phyloP scores from a whole-genome alignment of 495 filamentous ascomycete genomes.

The Lepidopterella palustris region DNA sequence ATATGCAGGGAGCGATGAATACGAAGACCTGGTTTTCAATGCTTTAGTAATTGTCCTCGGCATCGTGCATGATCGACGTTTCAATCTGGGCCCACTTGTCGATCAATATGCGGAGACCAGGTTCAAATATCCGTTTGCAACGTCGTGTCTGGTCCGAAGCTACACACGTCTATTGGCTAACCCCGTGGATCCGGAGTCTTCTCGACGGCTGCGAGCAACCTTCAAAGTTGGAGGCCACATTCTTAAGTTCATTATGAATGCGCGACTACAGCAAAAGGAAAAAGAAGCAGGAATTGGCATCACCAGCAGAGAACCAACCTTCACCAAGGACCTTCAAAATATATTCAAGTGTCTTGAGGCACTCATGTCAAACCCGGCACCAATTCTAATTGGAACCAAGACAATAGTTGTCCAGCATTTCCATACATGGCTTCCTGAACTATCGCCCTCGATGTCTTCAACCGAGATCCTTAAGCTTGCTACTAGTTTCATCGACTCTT shows the following conservation, averaged over 20 bases:
- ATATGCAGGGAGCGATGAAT: slow-evolving; percentile 80
- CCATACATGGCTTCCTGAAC: slow-evolving; percentile 90
- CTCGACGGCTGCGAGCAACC: slow-evolving; percentile 77
- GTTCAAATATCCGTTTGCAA: slow-evolving; percentile 92
- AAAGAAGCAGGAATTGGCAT: slow-evolving; percentile 89
- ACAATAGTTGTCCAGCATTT: slow-evolving; percentile 95
- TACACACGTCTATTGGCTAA: slow-evolving; percentile 76
- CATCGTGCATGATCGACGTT: slow-evolving; percentile 90
- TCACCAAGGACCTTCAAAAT: slow-evolving; percentile 72
- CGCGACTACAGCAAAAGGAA: slow-evolving; percentile 74
- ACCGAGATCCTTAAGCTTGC: slow-evolving; percentile 88
- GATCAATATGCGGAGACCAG: slow-evolving; percentile 83
- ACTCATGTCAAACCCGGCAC: slow-evolving; percentile 79
- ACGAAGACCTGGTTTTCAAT: slow-evolving; percentile 87
- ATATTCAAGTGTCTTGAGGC: slow-evolving; percentile 86
- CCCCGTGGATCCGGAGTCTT: slow-evolving; percentile 69
- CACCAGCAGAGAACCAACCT: slow-evolving; percentile 65
- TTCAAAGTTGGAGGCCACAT: slow-evolving; percentile 93
- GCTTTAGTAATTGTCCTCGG: slow-evolving; percentile 83
- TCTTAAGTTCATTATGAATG: slow-evolving; percentile 90
- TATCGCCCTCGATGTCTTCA: slow-evolving; percentile 64
- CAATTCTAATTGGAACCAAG: slow-evolving; percentile 84
- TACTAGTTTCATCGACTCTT: slow-evolving; percentile 89
- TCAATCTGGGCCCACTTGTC: slow-evolving; percentile 82
- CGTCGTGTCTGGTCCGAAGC: slow-evolving; percentile 81